A percentile compares a stretch with the other conserved stretches of the same genome.
Conservation (phyloP, 768 basidiomycete species). For the Suillus variegatus region DNA sequence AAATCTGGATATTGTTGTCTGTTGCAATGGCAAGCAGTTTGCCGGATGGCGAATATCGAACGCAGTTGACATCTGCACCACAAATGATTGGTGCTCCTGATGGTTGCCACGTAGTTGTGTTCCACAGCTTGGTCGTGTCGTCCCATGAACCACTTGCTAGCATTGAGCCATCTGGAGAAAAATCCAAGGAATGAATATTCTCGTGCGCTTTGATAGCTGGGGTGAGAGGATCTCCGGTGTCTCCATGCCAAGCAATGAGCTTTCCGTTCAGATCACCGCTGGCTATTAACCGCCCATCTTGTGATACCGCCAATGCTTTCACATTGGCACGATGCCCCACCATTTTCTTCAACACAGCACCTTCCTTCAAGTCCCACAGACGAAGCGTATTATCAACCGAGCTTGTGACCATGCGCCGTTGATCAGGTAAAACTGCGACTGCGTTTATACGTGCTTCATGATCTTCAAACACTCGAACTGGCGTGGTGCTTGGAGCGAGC, state of each 20-base stretch:
- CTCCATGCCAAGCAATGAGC: not conserved
- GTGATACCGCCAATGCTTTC: not conserved
- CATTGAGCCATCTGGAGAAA: not conserved
- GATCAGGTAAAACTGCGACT: not conserved
- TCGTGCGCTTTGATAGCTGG: not conserved
- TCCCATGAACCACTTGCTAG: not conserved
- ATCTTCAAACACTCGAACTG: not conserved
- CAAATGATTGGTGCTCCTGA: not conserved
- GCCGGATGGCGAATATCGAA: not conserved
- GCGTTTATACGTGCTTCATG: not conserved
- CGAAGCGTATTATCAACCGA: not conserved
- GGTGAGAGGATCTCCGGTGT: not conserved
- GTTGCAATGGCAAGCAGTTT: not conserved
- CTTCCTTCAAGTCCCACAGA: not conserved
- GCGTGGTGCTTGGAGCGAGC: not conserved
- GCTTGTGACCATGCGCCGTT: not conserved
- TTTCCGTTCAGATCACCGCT: not conserved
- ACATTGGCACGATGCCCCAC: not conserved
- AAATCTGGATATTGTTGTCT: not conserved
- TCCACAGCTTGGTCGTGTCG: not conserved
- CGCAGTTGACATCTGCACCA: not conserved
- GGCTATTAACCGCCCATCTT: not conserved
- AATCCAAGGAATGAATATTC: not conserved
- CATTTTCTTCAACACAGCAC: not conserved
- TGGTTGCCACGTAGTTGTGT: not conserved